Evolutionary conservation across 345 rosid species (phyloP).

Genomic region (Gossypium raimondii): DNA sequence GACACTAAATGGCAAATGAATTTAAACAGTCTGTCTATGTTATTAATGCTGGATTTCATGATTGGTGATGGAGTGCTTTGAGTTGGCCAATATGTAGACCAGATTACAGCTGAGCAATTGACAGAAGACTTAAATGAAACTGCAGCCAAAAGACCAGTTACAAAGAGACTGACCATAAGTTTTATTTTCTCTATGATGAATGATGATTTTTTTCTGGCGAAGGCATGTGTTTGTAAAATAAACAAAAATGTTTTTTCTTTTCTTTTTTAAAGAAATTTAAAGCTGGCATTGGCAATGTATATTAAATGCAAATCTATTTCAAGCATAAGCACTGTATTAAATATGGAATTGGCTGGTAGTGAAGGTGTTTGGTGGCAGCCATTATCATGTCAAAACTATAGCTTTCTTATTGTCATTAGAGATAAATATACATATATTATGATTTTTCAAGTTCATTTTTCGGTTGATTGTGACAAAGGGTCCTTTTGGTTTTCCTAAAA

Average conservation of each 20-base stretch:
- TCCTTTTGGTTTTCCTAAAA: not conserved
- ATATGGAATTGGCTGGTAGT: constrained; percentile 12
- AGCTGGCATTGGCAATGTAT: too few relatives aligned
- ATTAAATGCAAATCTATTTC: too few relatives aligned
- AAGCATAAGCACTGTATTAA: not conserved
- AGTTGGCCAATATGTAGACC: not conserved
- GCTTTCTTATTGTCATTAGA: not conserved
- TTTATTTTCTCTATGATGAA: constrained; percentile 1
- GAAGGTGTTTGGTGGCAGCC: constrained; percentile 14
- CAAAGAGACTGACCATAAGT: not conserved
- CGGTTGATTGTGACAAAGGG: not conserved
- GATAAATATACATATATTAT: not conserved
- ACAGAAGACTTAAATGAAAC: constrained; percentile 6
- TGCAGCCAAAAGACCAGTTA: not conserved
- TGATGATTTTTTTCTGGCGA: not conserved
- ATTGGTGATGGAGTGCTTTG: not conserved
- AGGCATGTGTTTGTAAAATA: constrained; percentile 6
- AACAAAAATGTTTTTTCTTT: not conserved
- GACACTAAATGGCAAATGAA: not conserved
- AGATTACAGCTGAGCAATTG: not conserved
- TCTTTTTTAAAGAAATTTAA: constrained; percentile 6
- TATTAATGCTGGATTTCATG: not conserved
- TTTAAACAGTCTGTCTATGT: not conserved
- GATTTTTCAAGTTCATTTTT: not conserved
- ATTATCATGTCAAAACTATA: constrained; percentile 4